A percentile compares a stretch with the other conserved stretches of the same genome.
These are phyloP conservation scores for Solanum pennellii DNA, from an alignment of 257 asterid species.

Conservation along the genomic window DNA sequence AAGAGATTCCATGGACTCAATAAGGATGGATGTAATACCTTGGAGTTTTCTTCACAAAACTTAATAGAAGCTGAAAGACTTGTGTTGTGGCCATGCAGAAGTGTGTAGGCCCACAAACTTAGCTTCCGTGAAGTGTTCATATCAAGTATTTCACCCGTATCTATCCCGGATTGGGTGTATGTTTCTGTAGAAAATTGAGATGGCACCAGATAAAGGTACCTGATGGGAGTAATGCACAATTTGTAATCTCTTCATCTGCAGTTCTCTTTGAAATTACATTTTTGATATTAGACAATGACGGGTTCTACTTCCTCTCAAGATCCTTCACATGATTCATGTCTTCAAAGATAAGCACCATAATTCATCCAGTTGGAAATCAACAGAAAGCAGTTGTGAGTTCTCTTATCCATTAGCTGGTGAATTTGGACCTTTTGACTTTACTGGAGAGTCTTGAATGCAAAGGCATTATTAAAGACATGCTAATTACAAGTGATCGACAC, in stretches of 20 bases:
- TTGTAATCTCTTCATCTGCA: conserved; percentile 88
- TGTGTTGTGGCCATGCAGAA: conserved; percentile 66
- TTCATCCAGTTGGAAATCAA: conserved; percentile 84
- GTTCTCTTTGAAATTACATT: conserved; percentile 73
- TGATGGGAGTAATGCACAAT: conserved; percentile 91
- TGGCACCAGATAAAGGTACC: conserved; percentile 86
- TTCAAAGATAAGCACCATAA: conserved; percentile 79
- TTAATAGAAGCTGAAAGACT: conserved; percentile 61
- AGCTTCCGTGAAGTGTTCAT: conserved; percentile 94
- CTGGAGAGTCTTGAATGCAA: conserved; percentile 65
- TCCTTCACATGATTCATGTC: conserved; percentile 55
- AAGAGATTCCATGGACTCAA: background rate
- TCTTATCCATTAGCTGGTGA: conserved; percentile 40
- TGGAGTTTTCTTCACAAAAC: conserved; percentile 76
- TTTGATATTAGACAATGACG: conserved; percentile 65
- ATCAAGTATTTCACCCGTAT: conserved; percentile 81
- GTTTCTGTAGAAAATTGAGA: conserved; percentile 85
- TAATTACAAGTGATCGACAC: conserved; percentile 93
- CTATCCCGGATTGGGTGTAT: conserved; percentile 86
- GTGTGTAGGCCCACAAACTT: conserved; percentile 88
- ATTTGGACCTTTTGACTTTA: conserved; percentile 41
- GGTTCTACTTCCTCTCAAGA: conserved; percentile 82
- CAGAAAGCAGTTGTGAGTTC: conserved; percentile 63
- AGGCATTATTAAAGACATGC: conserved; percentile 87
- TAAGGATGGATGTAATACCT: conserved; percentile 31